Evolutionary conservation across 2,329 filamentous ascomycete species (phyloP).

Genomic region (Monosporascus sp.): DNA sequence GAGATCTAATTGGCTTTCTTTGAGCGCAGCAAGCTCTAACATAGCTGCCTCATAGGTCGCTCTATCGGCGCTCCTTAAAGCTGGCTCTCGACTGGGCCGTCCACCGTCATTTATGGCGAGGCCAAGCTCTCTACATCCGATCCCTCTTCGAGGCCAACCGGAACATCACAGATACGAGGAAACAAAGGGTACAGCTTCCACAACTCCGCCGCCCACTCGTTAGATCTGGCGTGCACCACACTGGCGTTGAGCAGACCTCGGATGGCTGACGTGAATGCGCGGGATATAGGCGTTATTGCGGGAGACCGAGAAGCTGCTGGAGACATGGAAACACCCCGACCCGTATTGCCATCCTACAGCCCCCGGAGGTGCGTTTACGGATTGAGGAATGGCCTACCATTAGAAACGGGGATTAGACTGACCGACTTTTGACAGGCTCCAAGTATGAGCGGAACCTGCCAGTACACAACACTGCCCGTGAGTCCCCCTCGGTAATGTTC

Average conservation of each 20-base stretch:
- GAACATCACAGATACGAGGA: constrained; percentile 74
- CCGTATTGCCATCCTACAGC: constrained; percentile 86
- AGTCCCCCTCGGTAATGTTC: constrained; percentile 34
- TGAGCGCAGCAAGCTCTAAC: constrained; percentile 8
- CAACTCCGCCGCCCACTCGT: neutral
- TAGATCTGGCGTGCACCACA: neutral
- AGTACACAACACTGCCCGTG: constrained; percentile 73
- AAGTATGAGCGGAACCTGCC: constrained; percentile 96
- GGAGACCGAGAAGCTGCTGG: constrained; percentile 81
- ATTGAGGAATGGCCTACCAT: neutral
- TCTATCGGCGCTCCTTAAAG: constrained; percentile 92
- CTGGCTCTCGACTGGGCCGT: constrained; percentile 93
- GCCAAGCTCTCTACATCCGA: constrained; percentile 92
- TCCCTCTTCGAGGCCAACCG: constrained; percentile 93
- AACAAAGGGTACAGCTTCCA: constrained; percentile 63
- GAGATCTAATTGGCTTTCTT: constrained; percentile 22
- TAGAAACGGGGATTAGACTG: neutral
- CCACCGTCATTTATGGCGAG: constrained; percentile 87
- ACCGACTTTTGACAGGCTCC: constrained; percentile 54
- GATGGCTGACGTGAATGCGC: constrained; percentile 7
- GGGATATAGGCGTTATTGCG: constrained; percentile 65
- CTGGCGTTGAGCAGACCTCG: neutral
- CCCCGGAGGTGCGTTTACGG: constrained; percentile 69
- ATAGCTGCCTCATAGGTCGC: constrained; percentile 43
- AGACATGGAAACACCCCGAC: constrained; percentile 97